Evolutionary conservation across 352 stramenopile species (phyloP).

Genomic region (Plasmopara halstedii): DNA sequence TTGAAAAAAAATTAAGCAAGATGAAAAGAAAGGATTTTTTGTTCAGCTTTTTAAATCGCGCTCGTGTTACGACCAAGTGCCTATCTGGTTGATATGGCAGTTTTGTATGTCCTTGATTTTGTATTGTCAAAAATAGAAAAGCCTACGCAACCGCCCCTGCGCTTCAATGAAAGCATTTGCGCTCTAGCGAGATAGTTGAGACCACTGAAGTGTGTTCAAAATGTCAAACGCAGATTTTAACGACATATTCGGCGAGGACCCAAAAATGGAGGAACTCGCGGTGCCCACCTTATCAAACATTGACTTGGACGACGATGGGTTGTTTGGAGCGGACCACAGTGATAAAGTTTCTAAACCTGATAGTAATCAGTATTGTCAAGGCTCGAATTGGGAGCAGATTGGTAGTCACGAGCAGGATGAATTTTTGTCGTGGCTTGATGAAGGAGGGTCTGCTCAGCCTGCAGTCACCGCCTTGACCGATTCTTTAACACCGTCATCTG

Average conservation of each 20-base stretch:
- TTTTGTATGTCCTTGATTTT: no score
- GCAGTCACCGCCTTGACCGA: not conserved
- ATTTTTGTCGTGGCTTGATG: constrained; percentile 79
- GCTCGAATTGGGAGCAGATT: constrained; percentile 27
- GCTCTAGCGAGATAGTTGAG: no score
- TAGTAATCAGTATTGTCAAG: constrained; percentile 3
- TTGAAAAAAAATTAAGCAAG: no score
- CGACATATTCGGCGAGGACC: constrained; percentile 77
- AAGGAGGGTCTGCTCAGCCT: constrained; percentile 17
- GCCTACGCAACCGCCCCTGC: no score
- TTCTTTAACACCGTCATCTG: not conserved
- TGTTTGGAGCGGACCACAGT: constrained; percentile 11
- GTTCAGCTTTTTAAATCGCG: no score
- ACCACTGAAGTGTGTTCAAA: not conserved
- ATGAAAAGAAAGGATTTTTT: no score
- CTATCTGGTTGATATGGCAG: no score
- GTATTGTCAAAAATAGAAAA: no score
- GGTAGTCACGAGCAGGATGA: constrained; percentile 40
- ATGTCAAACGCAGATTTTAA: constrained; percentile 55
- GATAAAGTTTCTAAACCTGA: constrained; percentile 9
- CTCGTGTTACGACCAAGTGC: no score
- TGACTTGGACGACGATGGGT: constrained; percentile 44
- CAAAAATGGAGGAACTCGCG: constrained; percentile 52
- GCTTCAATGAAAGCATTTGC: not conserved
- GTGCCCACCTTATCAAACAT: constrained; percentile 30